Evolutionary conservation across 805 yeast genomes (phyloP), one percentile per base, ranked within the genome.

Genomic region (Saccharomycopsis sp.): DNA sequence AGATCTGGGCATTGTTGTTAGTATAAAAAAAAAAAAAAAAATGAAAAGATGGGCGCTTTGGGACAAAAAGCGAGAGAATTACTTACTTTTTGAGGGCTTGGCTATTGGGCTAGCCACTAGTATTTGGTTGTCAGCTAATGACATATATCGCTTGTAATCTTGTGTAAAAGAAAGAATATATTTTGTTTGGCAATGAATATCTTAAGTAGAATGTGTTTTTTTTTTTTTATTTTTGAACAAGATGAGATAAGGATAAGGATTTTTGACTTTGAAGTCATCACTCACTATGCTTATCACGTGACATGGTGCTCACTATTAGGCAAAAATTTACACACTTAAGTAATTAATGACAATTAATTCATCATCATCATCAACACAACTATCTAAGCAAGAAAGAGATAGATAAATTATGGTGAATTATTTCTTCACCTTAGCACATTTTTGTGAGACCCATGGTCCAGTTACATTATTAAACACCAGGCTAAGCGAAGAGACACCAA

Each of bases 1-100:
- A 86, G 72, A 57, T 84, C 87, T 67, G 23, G 39, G 37, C n/a
- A n/a, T n/a, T n/a, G n/a, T n/a, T n/a, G 37, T 40, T 40, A 29
- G 37, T 40, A 41, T 13, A 26, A 19, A 41, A 35, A 8, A 6
- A 33, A 3, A 17, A 13, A 36, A 22, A 6, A 40, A 8, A n/a
- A 16, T 17, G 40, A 13, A 40, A 31, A 13, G n/a, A n/a, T n/a
- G n/a, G n/a, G n/a, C n/a, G n/a, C n/a, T n/a, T n/a, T n/a, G n/a
- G n/a, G n/a, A n/a, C n/a, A n/a, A n/a, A n/a, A n/a, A n/a, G n/a
- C n/a, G n/a, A n/a, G n/a, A n/a, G n/a, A 21, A 11, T 14, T 7
- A 35, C 39, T 13, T 21, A 35, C 39, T 35, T 35, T 35, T 35
- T 8, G 39, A 21, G 8, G 22, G n/a, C 17, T 20, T 21, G 27